Percentiles rank a stretch among this genome's conserved stretches.
Conservation (phyloP, 78 protist species). For the Dictyostelium discoideum region DNA sequence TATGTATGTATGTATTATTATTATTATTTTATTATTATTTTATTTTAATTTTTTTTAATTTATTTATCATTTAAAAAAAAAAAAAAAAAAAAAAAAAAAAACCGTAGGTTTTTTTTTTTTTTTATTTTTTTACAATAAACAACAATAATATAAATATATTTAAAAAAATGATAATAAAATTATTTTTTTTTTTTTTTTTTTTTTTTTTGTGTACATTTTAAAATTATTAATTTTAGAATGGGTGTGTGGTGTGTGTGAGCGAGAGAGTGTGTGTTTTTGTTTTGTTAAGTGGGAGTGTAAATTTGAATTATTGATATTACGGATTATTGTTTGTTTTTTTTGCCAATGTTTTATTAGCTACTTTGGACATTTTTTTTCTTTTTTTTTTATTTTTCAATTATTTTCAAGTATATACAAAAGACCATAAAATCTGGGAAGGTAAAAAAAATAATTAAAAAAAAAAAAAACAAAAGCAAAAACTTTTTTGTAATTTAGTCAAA, state of each 20-base stretch:
- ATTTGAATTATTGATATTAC: not conserved
- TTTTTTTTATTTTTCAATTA: not conserved
- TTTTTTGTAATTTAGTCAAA: not conserved
- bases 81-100: too few relatives aligned
- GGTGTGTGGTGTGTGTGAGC: not conserved
- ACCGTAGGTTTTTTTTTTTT: too few relatives aligned
- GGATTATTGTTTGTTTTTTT: not conserved
- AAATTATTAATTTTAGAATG: too few relatives aligned
- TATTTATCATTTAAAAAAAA: not conserved
- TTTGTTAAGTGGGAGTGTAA: not conserved
- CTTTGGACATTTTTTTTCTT: not conserved
- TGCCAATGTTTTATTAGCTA: conserved; percentile 6
- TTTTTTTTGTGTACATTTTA: not conserved
- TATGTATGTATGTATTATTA: not conserved
- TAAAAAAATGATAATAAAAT: not conserved
- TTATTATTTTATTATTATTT: not conserved
- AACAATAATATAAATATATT: not conserved
- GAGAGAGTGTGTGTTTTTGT: too few relatives aligned
- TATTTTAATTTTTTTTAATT: not conserved
- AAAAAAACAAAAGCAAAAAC: not conserved
- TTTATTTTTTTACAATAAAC: not conserved
- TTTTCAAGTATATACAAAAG: not conserved
- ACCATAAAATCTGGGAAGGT: not conserved
- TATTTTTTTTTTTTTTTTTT: not conserved
- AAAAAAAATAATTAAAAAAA: too few relatives aligned